Conservation (phyloP, 805 yeast genomes). For the Saturnispora mendoncae region DNA sequence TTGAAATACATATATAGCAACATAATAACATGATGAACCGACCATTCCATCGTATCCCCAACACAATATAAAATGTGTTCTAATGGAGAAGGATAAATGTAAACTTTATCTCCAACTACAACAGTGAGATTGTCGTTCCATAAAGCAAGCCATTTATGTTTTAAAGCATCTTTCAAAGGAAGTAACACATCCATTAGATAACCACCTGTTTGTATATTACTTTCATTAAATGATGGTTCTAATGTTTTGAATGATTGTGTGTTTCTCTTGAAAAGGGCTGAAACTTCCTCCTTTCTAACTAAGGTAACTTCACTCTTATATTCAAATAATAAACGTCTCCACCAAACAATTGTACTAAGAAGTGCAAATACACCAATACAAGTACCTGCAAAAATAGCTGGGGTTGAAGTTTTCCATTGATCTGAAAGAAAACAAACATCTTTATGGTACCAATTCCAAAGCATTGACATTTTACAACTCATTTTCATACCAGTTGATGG, state of each 20-base stretch:
- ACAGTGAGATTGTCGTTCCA: constrained; percentile 12
- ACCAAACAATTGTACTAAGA: constrained; percentile 14
- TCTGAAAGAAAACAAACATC: constrained; percentile 15
- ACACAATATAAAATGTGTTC: constrained; percentile 13
- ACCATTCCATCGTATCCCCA: constrained; percentile 18
- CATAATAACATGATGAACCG: constrained; percentile 17
- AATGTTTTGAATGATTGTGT: neutral
- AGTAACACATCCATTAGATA: constrained; percentile 7
- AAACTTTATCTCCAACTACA: constrained; percentile 11
- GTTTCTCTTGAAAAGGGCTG: neutral
- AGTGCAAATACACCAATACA: constrained; percentile 17
- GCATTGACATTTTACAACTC: constrained; percentile 17
- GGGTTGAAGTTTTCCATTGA: constrained; percentile 15
- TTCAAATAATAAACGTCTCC: constrained; percentile 14
- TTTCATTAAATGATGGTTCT: no score
- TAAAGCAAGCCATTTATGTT: constrained; percentile 15
- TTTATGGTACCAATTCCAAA: constrained; percentile 18
- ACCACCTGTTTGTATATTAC: neutral
- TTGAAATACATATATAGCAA: constrained; percentile 18
- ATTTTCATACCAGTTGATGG: constrained; percentile 5
- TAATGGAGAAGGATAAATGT: constrained; percentile 14
- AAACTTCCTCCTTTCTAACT: constrained; percentile 10
- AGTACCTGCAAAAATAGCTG: constrained; percentile 16
- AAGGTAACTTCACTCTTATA: constrained; percentile 10
- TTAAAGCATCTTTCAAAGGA: constrained; percentile 12